Evolutionary conservation across 108 stramenopile species (phyloP).

Genomic region (Nitzschia inconspicua): DNA sequence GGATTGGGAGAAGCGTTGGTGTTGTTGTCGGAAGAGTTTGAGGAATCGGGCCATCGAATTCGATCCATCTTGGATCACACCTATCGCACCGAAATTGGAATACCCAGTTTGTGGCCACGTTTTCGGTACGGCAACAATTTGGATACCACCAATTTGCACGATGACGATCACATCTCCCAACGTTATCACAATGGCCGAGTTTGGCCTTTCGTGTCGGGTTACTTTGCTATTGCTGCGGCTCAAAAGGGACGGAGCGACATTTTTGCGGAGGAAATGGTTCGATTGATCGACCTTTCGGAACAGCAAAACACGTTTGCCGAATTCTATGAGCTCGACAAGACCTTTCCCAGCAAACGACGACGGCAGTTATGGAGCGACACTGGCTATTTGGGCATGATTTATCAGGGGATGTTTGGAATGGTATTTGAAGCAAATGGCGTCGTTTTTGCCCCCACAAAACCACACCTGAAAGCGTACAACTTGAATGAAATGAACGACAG

Average conservation of each 20-base stretch:
- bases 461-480: background rate
- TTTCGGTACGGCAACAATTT: constrained; percentile 1
- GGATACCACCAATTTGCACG: background rate
- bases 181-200: constrained; percentile 40
- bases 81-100: constrained; percentile 14
- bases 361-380: constrained; percentile 27
- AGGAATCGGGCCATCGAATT: constrained; percentile 12
- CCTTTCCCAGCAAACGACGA: constrained; percentile 19
- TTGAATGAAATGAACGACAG: background rate
- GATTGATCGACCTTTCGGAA: constrained; percentile 13
- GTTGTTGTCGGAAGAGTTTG: constrained; percentile 22
- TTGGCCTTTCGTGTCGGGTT: constrained; percentile 44
- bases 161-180: background rate
- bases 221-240: constrained; percentile 40
- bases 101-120: constrained; percentile 39
- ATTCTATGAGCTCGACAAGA: constrained; percentile 34
- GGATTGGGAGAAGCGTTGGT: constrained; percentile 28
- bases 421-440: constrained; percentile 16
- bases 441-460: constrained; percentile 24
- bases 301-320: constrained; percentile 33
- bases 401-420: constrained; percentile 40
- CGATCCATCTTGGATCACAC: constrained; percentile 10
- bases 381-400: constrained; percentile 37
- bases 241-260: background rate
- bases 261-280: constrained; percentile 19